Conservation (phyloP, 805 yeast species). For the Candida maris region DNA sequence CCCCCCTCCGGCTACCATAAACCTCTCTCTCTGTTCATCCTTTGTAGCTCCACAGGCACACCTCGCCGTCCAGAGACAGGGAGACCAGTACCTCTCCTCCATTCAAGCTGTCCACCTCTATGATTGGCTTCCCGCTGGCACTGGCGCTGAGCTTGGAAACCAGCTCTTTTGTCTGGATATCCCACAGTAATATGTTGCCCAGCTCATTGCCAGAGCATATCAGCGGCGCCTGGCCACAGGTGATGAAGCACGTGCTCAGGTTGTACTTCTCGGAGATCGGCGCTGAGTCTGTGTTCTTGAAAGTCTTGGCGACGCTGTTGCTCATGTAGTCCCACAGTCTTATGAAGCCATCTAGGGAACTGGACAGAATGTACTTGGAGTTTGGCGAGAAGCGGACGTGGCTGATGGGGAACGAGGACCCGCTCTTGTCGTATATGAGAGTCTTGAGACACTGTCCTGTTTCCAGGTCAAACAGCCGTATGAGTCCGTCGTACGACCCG, state of each 20-base stretch:
- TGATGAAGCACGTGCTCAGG: constrained; percentile 51
- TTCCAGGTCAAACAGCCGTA: constrained; percentile 80
- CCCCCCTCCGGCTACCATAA: too few relatives aligned
- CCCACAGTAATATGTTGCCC: constrained; percentile 59
- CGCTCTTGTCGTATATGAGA: constrained; percentile 71
- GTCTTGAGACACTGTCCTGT: constrained; percentile 93
- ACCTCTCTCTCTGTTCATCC: too few relatives aligned
- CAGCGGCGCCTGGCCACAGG: constrained; percentile 33
- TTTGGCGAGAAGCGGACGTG: constrained; percentile 74
- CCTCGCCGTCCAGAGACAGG: constrained; percentile 29
- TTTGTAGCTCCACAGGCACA: constrained; percentile 25
- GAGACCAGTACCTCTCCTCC: constrained; percentile 37
- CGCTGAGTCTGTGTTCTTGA: constrained; percentile 19
- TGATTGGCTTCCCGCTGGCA: constrained; percentile 25
- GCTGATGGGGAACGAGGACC: constrained; percentile 73
- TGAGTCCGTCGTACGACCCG: constrained; percentile 87
- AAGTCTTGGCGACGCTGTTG: constrained; percentile 74
- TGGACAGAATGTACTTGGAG: constrained; percentile 71
- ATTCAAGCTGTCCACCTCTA: constrained; percentile 39
- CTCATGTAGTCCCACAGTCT: constrained; percentile 85
- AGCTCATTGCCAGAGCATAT: constrained; percentile 61
- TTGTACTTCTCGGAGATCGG: constrained; percentile 49
- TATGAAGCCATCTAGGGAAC: constrained; percentile 75
- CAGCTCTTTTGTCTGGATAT: constrained; percentile 56
- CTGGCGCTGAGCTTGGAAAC: constrained; percentile 25